Base-by-base conservation (phyloP, 257 asterid genomes). In the Mitragyna speciosa region DNA sequence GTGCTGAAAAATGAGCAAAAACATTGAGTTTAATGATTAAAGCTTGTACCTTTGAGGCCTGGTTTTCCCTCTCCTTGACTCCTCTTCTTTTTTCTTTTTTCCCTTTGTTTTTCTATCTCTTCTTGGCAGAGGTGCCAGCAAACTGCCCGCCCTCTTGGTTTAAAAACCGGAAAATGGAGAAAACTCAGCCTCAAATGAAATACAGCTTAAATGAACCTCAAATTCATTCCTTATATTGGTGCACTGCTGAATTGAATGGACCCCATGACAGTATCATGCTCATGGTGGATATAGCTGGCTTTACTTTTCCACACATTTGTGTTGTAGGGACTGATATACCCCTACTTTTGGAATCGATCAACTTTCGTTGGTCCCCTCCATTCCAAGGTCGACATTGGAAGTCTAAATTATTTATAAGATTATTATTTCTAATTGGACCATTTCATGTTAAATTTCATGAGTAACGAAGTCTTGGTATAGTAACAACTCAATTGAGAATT, bases 251-350 rank as follows among this genome's bases (percentile, higher is more conserved):
- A 75, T 75, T 54, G 69, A 70, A 87, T 78, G 93, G 92, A 51
- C 68, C 89, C 89, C 91, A 88, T 80, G 87, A 85, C 90, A 79
- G 88, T 89, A 77, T 84, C 88, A 82, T 80, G 70, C 61, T 41
- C 81, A 63, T 28, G 87, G 88, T 84, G 84, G 82, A 79, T 78
- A 61, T 88, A 84, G 93, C 91, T 86, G 90, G 87, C 88, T 82
- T 76, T 45, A 58, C 84, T 77, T 82, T 81, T 75, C 41, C 73
- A 63, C 67, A 30, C 63, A 65, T 70, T 75, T 71, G 5, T 72
- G 2, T 20, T 30, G 70, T 45, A 36, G 58, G 78, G 86, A 83
- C 94, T 48, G 20, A 78, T 87, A 77, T 83, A 36, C 89, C 91
- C 91, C 81, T 20, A 36, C 72, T 68, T 31, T 68, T 30, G 22